Percentiles rank a stretch among this genome's conserved stretches.
Conservation (phyloP, 2,329 filamentous ascomycete genomes). For the Tricladium varicosporioides region DNA sequence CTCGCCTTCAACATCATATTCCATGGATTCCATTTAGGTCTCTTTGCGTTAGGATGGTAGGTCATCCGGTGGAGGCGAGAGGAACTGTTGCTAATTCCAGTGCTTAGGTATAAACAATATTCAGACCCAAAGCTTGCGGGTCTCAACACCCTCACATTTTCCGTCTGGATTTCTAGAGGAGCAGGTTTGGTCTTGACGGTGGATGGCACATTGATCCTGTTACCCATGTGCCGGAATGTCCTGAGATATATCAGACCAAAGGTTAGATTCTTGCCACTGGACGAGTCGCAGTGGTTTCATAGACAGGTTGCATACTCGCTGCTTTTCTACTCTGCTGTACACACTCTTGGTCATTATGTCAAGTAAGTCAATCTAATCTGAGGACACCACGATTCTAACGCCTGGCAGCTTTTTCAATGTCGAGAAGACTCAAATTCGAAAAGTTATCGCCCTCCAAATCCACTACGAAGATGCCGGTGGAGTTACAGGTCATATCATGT, state of each 20-base stretch:
- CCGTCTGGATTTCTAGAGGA: constrained; percentile 94
- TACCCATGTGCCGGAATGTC: constrained; percentile 93
- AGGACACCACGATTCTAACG: constrained; percentile 12
- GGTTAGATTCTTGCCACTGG: constrained; percentile 83
- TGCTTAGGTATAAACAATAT: constrained; percentile 72
- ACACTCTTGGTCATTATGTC: constrained; percentile 84
- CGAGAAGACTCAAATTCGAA: constrained; percentile 78
- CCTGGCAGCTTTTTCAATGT: constrained; percentile 82
- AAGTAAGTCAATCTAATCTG: constrained; percentile 61
- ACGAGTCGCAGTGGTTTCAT: constrained; percentile 97
- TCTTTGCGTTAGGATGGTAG: constrained; percentile 88
- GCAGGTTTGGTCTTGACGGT: constrained; percentile 83
- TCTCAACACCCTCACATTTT: constrained; percentile 80
- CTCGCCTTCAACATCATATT: constrained; percentile 79
- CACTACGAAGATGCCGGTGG: constrained; percentile 88
- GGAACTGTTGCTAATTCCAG: not conserved
- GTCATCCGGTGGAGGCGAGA: constrained; percentile 35
- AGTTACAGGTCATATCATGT: constrained; percentile 95
- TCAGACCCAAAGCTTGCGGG: constrained; percentile 65
- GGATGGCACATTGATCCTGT: constrained; percentile 81
- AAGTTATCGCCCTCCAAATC: constrained; percentile 79
- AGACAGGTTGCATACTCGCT: constrained; percentile 89
- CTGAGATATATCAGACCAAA: constrained; percentile 84
- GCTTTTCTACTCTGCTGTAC: constrained; percentile 76
- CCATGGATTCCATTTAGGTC: constrained; percentile 71